Conservation (phyloP, 2,329 filamentous ascomycete species). For the Pseudopyrenochaeta lycopersici region DNA sequence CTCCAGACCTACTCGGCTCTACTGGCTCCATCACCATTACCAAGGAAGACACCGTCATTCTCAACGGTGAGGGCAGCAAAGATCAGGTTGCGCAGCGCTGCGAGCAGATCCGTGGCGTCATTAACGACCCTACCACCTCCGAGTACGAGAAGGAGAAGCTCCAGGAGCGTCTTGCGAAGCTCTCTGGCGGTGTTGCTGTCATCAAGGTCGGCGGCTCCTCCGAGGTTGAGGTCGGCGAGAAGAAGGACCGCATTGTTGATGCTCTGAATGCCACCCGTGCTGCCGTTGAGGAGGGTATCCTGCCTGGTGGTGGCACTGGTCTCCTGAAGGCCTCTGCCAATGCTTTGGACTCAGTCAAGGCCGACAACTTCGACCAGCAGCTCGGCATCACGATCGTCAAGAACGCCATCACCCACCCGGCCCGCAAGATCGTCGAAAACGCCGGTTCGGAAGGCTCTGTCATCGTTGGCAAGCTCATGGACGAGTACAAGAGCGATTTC, state of each 20-base stretch:
- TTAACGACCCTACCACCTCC: conserved; percentile 89
- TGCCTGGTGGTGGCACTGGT: conserved; percentile 97
- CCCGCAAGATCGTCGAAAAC: conserved; percentile 96
- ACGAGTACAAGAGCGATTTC: conserved; percentile 91
- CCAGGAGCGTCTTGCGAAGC: conserved; percentile 98
- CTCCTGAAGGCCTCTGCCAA: conserved; percentile 96
- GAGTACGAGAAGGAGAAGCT: conserved; percentile 99
- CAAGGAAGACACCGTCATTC: conserved; percentile 99
- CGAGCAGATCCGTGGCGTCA: conserved; percentile 98
- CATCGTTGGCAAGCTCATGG: conserved; percentile 96
- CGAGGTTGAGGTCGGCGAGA: conserved; percentile 98
- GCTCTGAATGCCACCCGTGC: conserved; percentile 97
- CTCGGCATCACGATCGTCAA: conserved; percentile 97
- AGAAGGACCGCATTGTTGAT: conserved; percentile 99
- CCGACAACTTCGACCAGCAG: conserved; percentile 98
- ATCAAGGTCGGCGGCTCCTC: conserved; percentile 99
- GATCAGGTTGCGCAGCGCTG: conserved; percentile 92
- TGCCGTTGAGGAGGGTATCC: conserved; percentile 98
- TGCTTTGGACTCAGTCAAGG: conserved; percentile 82
- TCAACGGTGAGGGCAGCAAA: conserved; percentile 97
- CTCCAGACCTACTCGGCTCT: conserved; percentile 92
- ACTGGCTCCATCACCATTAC: conserved; percentile 99
- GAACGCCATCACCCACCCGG: conserved; percentile 95
- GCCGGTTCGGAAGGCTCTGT: conserved; percentile 95
- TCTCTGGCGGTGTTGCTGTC: conserved; percentile 97